phyloP scores from a whole-genome alignment of 1,284 basidiomycete genomes.

The Cutaneotrichosporon cyanovorans region DNA sequence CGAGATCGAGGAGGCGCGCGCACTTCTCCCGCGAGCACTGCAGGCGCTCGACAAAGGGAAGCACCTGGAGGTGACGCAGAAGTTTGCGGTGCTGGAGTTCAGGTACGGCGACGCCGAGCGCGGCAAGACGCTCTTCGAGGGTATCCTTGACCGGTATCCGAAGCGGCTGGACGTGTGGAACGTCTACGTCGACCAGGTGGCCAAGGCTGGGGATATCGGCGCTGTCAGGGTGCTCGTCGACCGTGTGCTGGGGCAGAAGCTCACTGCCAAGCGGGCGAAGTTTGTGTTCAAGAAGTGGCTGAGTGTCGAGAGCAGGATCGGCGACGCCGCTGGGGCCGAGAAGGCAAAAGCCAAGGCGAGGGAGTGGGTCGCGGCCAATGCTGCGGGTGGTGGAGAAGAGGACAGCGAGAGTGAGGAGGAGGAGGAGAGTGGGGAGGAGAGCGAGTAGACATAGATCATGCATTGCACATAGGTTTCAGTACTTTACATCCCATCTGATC shows the following conservation, averaged over 20 bases:
- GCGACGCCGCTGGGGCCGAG: constrained; percentile 75
- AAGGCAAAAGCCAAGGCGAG: constrained; percentile 79
- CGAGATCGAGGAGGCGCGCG: constrained; percentile 70
- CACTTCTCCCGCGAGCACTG: constrained; percentile 77
- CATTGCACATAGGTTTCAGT: too few species aligned
- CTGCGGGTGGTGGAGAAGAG: constrained; percentile 12
- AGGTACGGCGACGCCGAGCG: constrained; percentile 88
- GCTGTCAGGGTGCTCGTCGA: constrained; percentile 73
- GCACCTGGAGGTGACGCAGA: constrained; percentile 89
- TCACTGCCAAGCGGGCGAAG: constrained; percentile 91
- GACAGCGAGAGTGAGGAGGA: constrained; percentile 16
- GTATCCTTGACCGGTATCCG: constrained; percentile 86
- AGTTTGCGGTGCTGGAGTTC: constrained; percentile 93
- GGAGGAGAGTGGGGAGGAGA: constrained; percentile 13
- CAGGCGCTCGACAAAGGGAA: constrained; percentile 92
- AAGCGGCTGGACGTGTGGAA: constrained; percentile 95
- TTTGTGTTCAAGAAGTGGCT: constrained; percentile 98
- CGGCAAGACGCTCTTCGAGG: constrained; percentile 93
- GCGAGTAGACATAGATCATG: not conserved
- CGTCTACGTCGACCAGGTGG: constrained; percentile 94
- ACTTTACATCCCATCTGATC: too few species aligned
- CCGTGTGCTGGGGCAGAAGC: constrained; percentile 70
- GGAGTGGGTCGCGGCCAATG: constrained; percentile 57
- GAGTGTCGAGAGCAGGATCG: constrained; percentile 74
- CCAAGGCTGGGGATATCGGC: constrained; percentile 65